A percentile compares a stretch with the other conserved stretches of the same genome.
These are phyloP conservation scores for Xylaria multiplex DNA, from an alignment of 2,329 filamentous ascomycete species.

Conservation along the genomic window DNA sequence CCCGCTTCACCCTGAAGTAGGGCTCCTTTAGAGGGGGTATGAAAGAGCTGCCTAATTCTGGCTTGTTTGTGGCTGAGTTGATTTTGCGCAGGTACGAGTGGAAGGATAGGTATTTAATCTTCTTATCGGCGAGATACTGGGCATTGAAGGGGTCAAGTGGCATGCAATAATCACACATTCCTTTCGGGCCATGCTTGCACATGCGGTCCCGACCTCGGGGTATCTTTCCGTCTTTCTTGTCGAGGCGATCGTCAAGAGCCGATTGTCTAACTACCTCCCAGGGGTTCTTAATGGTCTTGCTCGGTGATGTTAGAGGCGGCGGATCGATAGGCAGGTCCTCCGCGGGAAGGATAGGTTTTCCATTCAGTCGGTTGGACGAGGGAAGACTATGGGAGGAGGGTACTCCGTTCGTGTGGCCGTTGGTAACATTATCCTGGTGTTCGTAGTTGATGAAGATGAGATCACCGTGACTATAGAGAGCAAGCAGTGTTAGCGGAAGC, in stretches of 20 bases:
- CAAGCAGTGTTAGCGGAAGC: conserved; percentile 38
- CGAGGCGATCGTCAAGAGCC: conserved; percentile 83
- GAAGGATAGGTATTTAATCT: conserved; percentile 98
- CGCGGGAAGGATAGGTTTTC: conserved; percentile 74
- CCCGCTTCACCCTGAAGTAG: conserved; percentile 85
- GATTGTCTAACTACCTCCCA: conserved; percentile 95
- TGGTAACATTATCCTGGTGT: conserved; percentile 57
- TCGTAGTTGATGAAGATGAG: conserved; percentile 88
- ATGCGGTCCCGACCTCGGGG: conserved; percentile 56
- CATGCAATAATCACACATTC: conserved; percentile 99
- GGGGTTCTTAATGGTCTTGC: conserved; percentile 79
- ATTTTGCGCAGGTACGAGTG: conserved; percentile 94
- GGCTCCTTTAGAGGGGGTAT: conserved; percentile 95
- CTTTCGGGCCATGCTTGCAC: conserved; percentile 95
- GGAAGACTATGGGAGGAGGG: conserved; percentile 50
- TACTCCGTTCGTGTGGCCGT: conserved; percentile 54
- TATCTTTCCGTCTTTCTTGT: conserved; percentile 81
- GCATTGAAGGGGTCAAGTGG: conserved; percentile 92
- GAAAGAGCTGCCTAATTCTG: conserved; percentile 91
- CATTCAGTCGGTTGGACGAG: conserved; percentile 76
- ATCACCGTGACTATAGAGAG: conserved; percentile 77
- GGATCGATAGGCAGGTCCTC: conserved; percentile 74
- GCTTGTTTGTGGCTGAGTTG: conserved; percentile 95
- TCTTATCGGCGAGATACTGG: conserved; percentile 91
- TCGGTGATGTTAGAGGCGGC: conserved; percentile 63